Base-by-base conservation (phyloP, 371 early-diverging fungal species). In the Rhizopus arrhizus region DNA sequence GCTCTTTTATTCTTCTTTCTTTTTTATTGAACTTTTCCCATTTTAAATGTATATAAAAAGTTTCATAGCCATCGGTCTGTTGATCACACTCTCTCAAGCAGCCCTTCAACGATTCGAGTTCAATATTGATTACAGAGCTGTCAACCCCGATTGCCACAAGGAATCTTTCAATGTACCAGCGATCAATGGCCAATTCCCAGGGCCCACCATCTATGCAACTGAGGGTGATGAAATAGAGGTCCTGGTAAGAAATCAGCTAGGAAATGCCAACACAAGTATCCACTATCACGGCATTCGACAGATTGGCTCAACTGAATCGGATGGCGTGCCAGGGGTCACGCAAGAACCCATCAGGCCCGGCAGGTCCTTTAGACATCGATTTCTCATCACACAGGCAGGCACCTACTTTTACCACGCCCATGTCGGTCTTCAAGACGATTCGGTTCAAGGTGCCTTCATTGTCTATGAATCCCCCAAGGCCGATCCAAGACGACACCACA, bases 391-490 rank as follows among this genome's bases (percentile, higher is more conserved):
- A 11, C 81, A 81, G 36, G 57, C 65, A 4, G 78, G 78, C 16
- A 81, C 81, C 11, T 81, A 72, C 46, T 79, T 74, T 58, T 79
- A 79, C 43, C 77, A 79, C 66, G 80, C 80, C 0, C 80, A 79
- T 15, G 66, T 69, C 12, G 77, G 68, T 34, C 41, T 82, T 6
- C 77, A 77, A 47, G 73, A 70, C 35, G 70, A 68, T 22, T 58
- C 68, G 0, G 58, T 74, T 10, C 63, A 73, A 34, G 83, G 81
- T 15, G 64, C 79, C 1, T 66, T 82, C 15, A 75, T 82, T 61
- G 69, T 82, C 3, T 72, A 78, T 29, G 80, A 78, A 49, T 59
- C 65, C 8, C 61, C 68, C 9, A 56, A 69, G 7, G 67, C 73
- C 22, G 61, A 67, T 53, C 72, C 73, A 4, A 47, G 52, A 5